phyloP scores from a whole-genome alignment of 1,139 yeast genomes.

The Arxiozyma telluris region DNA sequence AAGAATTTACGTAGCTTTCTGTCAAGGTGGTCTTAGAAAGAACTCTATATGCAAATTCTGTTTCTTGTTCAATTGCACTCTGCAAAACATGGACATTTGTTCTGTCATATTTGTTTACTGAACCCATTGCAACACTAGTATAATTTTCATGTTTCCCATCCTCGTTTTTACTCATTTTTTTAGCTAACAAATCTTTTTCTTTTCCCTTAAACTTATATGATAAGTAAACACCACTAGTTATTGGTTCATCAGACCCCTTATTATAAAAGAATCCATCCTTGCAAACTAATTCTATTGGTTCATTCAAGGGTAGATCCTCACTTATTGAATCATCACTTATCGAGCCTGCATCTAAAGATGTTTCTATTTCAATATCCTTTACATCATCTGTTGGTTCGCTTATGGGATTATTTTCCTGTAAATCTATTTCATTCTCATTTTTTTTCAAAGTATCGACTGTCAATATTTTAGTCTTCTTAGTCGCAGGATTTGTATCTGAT shows the following conservation, averaged over 20 bases:
- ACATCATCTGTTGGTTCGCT: not conserved
- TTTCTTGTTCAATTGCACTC: constrained; percentile 23
- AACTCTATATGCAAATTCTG: constrained; percentile 22
- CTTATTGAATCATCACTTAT: constrained; percentile 2
- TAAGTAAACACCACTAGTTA: constrained; percentile 26
- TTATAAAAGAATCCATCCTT: constrained; percentile 27
- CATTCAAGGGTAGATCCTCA: constrained; percentile 17
- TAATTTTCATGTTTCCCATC: constrained; percentile 8
- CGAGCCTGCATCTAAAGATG: constrained; percentile 7
- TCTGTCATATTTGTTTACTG: constrained; percentile 20
- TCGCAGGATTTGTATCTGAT: not conserved
- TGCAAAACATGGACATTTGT: constrained; percentile 26
- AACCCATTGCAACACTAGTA: constrained; percentile 5
- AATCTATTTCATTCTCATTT: not conserved
- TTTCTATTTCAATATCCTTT: not conserved
- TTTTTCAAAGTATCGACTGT: not conserved
- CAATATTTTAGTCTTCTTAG: not conserved
- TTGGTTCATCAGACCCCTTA: constrained; percentile 21
- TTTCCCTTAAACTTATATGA: constrained; percentile 26
- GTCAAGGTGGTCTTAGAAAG: constrained; percentile 25
- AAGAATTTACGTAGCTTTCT: constrained; percentile 28
- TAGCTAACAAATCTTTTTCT: constrained; percentile 22
- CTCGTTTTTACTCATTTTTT: constrained; percentile 6
- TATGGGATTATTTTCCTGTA: not conserved
- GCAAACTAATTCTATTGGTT: constrained; percentile 28